Evolutionary conservation across 2,329 filamentous ascomycete species (phyloP).

Genomic region (Alternaria panax): DNA sequence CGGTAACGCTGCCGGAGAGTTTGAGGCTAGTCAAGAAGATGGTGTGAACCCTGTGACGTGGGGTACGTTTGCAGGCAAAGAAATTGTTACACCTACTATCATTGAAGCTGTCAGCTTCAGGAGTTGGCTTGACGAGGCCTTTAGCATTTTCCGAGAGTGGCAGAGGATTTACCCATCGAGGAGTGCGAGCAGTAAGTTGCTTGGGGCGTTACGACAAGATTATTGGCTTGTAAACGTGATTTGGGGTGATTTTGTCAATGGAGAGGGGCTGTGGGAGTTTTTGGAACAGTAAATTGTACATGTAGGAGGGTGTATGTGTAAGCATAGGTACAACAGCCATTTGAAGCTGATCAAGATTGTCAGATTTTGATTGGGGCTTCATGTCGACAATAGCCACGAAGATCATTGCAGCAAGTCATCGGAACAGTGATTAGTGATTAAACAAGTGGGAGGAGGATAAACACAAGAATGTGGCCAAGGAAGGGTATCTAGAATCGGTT

Average conservation of each 20-base stretch:
- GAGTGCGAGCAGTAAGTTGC: slow-evolving; percentile 73
- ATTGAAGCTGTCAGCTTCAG: slow-evolving; percentile 94
- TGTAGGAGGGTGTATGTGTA: not conserved
- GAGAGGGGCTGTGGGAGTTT: slow-evolving; percentile 75
- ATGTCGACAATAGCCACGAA: too few species aligned
- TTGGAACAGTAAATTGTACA: slow-evolving; percentile 46
- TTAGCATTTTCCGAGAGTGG: slow-evolving; percentile 96
- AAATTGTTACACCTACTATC: slow-evolving; percentile 95
- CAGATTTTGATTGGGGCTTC: too few species aligned
- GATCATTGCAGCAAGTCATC: too few species aligned
- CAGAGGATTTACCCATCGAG: slow-evolving; percentile 81
- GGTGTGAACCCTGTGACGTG: slow-evolving; percentile 93
- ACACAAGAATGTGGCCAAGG: too few species aligned
- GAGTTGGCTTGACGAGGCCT: slow-evolving; percentile 95
- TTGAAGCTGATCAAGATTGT: not conserved
- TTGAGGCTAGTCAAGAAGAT: slow-evolving; percentile 71
- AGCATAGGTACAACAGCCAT: not conserved
- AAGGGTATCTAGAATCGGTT: not conserved
- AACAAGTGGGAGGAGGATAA: too few species aligned
- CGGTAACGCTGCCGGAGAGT: slow-evolving; percentile 78
- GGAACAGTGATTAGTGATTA: too few species aligned
- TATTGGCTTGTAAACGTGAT: slow-evolving; percentile 92
- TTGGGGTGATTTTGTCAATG: slow-evolving; percentile 77
- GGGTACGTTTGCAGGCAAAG: slow-evolving; percentile 94
- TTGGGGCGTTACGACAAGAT: slow-evolving; percentile 72